Conservation (phyloP, 768 basidiomycete species). For the Leccinum olivaceopallidum region DNA sequence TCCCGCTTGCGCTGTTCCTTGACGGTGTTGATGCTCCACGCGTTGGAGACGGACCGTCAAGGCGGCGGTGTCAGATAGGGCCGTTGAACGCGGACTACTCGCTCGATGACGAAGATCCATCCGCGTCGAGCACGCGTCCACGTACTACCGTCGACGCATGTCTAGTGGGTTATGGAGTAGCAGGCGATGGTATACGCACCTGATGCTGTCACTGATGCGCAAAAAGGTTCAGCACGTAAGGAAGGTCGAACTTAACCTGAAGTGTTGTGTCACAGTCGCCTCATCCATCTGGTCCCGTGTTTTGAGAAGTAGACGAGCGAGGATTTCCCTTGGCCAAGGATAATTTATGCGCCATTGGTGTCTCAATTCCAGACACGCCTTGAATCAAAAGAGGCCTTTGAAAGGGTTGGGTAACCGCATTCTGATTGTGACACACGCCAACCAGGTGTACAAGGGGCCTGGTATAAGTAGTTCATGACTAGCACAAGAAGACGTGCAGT, state of each 20-base stretch:
- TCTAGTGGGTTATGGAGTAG: not conserved
- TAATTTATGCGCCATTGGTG: no score
- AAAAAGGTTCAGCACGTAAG: not conserved
- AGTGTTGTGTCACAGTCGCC: not conserved
- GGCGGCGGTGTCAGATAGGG: not conserved
- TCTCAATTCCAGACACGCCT: no score
- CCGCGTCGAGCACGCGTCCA: conserved; percentile 8
- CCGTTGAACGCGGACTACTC: not conserved
- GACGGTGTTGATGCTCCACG: conserved; percentile 11
- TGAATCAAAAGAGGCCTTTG: not conserved
- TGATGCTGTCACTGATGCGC: not conserved
- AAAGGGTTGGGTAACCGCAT: not conserved
- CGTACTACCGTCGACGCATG: not conserved
- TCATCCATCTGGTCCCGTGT: not conserved
- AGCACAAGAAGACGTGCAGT: not conserved
- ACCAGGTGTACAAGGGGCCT: not conserved
- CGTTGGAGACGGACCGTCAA: conserved; percentile 9
- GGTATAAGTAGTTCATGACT: not conserved
- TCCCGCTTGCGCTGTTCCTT: conserved; percentile 11
- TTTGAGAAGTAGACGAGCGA: not conserved
- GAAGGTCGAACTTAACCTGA: conserved; percentile 1
- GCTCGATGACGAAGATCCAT: conserved; percentile 1
- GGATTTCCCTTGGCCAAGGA: no score
- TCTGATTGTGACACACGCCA: not conserved
- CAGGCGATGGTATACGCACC: not conserved